Evolutionary conservation across 2,329 filamentous ascomycete species (phyloP), one percentile per base, ranked within the genome.

Genomic region (Diaporthe ilicicola): DNA sequence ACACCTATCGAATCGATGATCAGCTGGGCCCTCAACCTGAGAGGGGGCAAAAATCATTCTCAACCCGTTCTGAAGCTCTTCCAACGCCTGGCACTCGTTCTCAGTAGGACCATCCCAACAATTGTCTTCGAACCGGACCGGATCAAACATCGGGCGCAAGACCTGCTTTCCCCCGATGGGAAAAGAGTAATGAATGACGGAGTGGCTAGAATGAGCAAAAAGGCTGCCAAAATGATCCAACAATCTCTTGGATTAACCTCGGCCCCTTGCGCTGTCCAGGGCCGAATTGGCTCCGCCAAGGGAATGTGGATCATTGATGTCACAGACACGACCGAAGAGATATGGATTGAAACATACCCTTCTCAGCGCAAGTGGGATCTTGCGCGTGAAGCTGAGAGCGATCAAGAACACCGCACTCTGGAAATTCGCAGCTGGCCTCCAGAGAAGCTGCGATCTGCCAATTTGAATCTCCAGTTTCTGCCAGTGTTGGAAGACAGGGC

Each of bases 281-380:
- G 84, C 1, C 87, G 93, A 0, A 87, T 95, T 44, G 91, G 89
- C 12, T 89, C 91, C 22, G 91, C 91, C 0, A 95, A 95, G 78
- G 93, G 93, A 0, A 84, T 95, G 74, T 95, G 92, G 93, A 85
- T 92, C 56, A 79, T 91, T 6, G 90, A 91, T 74, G 82, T 84
- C 0, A 76, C 82, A 0, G 84, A 87, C 32, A 79, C 79, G 0
- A 80, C 81, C 0, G 81, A 85, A 1, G 77, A 82, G 0, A 80
- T 89, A 19, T 93, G 91, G 91, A 92, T 94, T 51, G 85, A 91
- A 69, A 88, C 91, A 0, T 89, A 85, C 69, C 84, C 83, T 0
- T 94, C 91, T 0, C 93, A 95, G 72, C 80, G 85, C 0, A 95
- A 95, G 75, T 94, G 93, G 84, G 71, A 84, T 0, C 86, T 85